Evolutionary conservation across 371 early-diverging fungal genomes (phyloP), one percentile per base, ranked within the genome.

Genomic region (Apophysomyces trapeziformis): DNA sequence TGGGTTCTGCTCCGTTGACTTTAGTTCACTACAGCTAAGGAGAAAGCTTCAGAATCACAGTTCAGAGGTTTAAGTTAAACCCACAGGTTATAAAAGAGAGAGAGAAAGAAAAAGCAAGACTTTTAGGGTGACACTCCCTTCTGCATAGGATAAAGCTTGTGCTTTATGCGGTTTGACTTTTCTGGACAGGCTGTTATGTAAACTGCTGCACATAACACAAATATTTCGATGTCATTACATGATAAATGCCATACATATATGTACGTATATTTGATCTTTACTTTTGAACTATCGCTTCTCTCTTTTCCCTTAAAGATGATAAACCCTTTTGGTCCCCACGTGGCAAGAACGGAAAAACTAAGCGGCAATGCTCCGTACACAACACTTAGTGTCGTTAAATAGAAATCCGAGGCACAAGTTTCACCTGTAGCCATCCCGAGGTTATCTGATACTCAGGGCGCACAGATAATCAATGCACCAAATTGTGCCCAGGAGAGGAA

Each of bases 111-210:
- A 50, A 21, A 50, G 21, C 54, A 21, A 50, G 35, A 2, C 32
- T 50, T 50, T 21, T 7, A 21, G 21, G n/a, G 54, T 50, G 21
- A 50, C 54, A 50, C 54, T 21, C 54, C 0, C 21, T 26, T 50
- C 54, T 50, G 35, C 16, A 21, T 26, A 18, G 21, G 16, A 26
- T 9, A 18, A 21, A 7, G 5, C 7, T 21, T 21, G 54, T 50
- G 16, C 5, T 50, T 18, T 50, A 18, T 50, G 54, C 21, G 13
- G 9, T 21, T 50, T 50, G 21, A 50, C 54, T 26, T 18, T 50
- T 50, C 54, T 50, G 54, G 54, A 50, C 21, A 50, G 54, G n/a
- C 32, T n/a, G 54, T 21, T 50, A 50, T 50, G 21, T 50, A n/a
- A 50, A 50, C 54, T 50, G 54, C 54, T 50, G 54, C 54, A 50